Conservation (phyloP, 192 early-diverging fungal genomes). For the Oehlia diaphana region DNA sequence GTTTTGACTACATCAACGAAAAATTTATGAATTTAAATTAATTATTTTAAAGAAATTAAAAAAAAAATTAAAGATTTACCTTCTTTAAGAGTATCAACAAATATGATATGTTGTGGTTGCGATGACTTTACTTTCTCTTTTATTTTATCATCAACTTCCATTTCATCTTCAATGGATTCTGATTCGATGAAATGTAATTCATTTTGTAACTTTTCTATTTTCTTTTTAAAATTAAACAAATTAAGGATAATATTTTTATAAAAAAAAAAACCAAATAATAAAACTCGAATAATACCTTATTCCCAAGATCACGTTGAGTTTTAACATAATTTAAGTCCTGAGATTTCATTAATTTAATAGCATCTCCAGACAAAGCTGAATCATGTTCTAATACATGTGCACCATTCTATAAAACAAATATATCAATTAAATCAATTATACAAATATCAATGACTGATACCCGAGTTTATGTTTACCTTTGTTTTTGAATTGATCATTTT, state of each 20-base stretch:
- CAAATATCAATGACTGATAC: neutral
- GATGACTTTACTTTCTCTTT: constrained; percentile 26
- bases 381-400: constrained; percentile 76
- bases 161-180: constrained; percentile 37
- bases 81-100: constrained; percentile 71
- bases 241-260: neutral
- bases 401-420: constrained; percentile 54
- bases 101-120: constrained; percentile 71
- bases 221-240: constrained; percentile 29
- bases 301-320: constrained; percentile 76
- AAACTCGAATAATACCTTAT: constrained; percentile 48
- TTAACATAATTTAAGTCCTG: constrained; percentile 91
- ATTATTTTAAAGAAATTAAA: neutral
- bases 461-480: constrained; percentile 46
- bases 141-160: constrained; percentile 40
- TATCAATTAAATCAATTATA: neutral
- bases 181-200: constrained; percentile 67
- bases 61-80: constrained; percentile 34
- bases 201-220: constrained; percentile 76
- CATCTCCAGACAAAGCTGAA: constrained; percentile 72
- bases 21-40: constrained; percentile 11
- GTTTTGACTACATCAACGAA: constrained; percentile 46
- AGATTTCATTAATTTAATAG: constrained; percentile 82
- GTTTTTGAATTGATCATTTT: constrained; percentile 90
- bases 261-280: neutral